Conservation (phyloP, 164 flowering plant genomes). For the Echeveria elegans region DNA sequence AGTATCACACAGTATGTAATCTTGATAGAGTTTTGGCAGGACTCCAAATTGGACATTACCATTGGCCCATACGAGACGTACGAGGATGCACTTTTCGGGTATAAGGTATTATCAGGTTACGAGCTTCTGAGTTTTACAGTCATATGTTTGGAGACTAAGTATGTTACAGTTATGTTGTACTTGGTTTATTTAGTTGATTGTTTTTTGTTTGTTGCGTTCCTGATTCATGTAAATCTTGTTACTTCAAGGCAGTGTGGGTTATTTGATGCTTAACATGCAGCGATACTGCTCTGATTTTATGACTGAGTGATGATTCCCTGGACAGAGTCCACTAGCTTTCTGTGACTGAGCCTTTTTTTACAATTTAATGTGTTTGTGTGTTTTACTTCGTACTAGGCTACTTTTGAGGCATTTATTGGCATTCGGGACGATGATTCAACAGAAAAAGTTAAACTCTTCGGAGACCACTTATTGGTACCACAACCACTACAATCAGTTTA, state of each 20-base stretch:
- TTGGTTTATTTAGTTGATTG: too few species aligned
- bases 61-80: conserved; percentile 97
- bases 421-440: conserved; percentile 85
- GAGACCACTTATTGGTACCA: conserved; percentile 78
- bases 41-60: conserved; percentile 85
- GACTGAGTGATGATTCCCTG: background rate
- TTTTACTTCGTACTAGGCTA: conserved; percentile 47
- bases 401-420: conserved; percentile 93
- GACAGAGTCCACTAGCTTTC: background rate
- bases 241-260: background rate
- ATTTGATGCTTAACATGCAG: background rate
- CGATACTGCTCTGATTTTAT: background rate
- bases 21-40: conserved; percentile 30
- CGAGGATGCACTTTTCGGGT: conserved; percentile 82
- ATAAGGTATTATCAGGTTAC: conserved; percentile 52
- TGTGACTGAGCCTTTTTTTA: background rate
- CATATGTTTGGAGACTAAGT: background rate
- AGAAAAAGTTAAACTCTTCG: conserved; percentile 76
- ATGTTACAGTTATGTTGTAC: too few species aligned
- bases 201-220: too few species aligned
- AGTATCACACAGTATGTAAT: background rate
- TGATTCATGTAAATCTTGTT: background rate
- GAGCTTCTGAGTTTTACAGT: background rate
- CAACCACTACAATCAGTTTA: background rate
- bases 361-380: background rate